These are phyloP conservation scores for Millerago galiae DNA, from an alignment of 805 yeast genomes.

Conservation along the genomic window DNA sequence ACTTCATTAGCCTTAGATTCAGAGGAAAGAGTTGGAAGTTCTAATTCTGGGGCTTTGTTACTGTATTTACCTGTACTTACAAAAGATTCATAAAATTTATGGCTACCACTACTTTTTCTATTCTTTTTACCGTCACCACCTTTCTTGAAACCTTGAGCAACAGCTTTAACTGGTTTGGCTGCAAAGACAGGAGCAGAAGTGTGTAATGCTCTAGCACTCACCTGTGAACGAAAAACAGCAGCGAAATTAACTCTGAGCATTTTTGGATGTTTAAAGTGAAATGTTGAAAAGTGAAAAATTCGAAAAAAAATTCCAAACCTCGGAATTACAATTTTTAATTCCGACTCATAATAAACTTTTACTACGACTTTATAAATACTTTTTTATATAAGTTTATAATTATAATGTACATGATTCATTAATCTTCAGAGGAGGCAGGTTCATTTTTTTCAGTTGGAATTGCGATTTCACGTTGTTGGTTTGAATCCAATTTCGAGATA, in stretches of 20 bases:
- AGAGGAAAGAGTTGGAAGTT: conserved; percentile 18
- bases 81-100: conserved; percentile 28
- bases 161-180: conserved; percentile 11
- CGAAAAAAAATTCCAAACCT: not conserved
- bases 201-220: conserved; percentile 7
- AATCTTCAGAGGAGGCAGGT: not conserved
- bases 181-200: conserved; percentile 3
- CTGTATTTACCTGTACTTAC: conserved; percentile 25
- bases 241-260: conserved; percentile 6
- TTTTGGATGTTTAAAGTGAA: not conserved
- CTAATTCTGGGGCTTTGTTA: conserved; percentile 19
- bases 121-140: conserved; percentile 9
- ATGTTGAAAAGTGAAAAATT: not conserved
- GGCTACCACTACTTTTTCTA: conserved; percentile 23
- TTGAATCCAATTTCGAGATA: conserved; percentile 22
- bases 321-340: not conserved
- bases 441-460: conserved; percentile 18
- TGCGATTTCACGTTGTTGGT: conserved; percentile 15
- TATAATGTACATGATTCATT: not conserved
- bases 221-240: not conserved
- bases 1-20: conserved; percentile 24
- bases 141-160: conserved; percentile 14
- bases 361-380: too few relatives aligned
- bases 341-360: not conserved
- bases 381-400: too few relatives aligned